phyloP scores from a whole-genome alignment of 371 early-diverging fungal genomes.

The Mucor ambiguus region DNA sequence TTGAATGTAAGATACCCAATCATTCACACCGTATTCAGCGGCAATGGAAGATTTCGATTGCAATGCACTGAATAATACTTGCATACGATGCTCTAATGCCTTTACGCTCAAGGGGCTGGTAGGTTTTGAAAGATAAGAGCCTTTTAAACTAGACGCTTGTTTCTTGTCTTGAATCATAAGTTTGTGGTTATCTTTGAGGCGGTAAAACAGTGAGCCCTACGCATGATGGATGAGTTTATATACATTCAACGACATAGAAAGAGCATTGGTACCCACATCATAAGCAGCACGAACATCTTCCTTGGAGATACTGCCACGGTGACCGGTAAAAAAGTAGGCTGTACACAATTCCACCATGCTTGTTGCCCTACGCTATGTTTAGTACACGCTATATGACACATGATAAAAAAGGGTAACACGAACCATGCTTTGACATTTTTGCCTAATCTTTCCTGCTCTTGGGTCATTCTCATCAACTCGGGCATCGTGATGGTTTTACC shows the following conservation, averaged over 20 bases:
- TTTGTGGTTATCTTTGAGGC: slow-evolving; percentile 14
- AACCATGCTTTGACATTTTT: slow-evolving; percentile 22
- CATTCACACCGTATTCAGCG: slow-evolving; percentile 3
- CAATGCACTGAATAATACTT: neutral
- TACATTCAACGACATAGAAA: no score
- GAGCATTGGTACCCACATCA: slow-evolving; percentile 42
- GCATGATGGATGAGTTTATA: neutral
- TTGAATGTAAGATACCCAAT: slow-evolving; percentile 21
- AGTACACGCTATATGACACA: neutral
- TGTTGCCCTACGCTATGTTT: slow-evolving; percentile 18
- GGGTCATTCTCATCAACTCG: slow-evolving; percentile 34
- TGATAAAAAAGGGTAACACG: neutral
- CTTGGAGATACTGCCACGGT: slow-evolving; percentile 28
- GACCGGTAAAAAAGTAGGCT: slow-evolving; percentile 42
- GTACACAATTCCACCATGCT: slow-evolving; percentile 31
- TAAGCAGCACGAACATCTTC: slow-evolving; percentile 38
- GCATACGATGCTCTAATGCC: slow-evolving; percentile 1
- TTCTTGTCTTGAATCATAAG: slow-evolving; percentile 6
- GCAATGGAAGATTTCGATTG: slow-evolving; percentile 7
- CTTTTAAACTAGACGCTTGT: neutral
- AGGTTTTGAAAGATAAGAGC: slow-evolving; percentile 14
- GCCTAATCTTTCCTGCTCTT: slow-evolving; percentile 27
- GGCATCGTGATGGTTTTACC: slow-evolving; percentile 34
- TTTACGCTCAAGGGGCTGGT: neutral
- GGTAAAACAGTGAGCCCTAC: slow-evolving; percentile 30